Conservation (phyloP, 148 eudicot genomes). For the Rhododendron molle region DNA sequence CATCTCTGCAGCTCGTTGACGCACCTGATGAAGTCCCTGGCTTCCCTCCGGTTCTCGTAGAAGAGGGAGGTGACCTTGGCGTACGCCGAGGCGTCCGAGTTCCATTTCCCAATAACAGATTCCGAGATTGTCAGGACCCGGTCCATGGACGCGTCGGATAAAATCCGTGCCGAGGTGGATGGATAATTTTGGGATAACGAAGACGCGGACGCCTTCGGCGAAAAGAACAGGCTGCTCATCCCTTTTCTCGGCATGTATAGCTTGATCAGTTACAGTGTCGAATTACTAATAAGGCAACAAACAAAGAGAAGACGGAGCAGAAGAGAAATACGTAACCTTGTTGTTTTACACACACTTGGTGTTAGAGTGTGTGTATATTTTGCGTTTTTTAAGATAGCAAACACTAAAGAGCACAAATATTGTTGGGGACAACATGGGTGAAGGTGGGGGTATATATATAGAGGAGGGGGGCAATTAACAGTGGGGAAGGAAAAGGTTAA, state of each 20-base stretch:
- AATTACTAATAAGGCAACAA: not conserved
- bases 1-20: conserved; percentile 39
- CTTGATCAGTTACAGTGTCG: too few species aligned
- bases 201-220: not conserved
- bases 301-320: not conserved
- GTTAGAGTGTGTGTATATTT: not conserved
- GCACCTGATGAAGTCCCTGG: conserved; percentile 32
- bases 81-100: conserved; percentile 24
- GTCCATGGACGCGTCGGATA: conserved; percentile 30
- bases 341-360: not conserved
- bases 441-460: not conserved
- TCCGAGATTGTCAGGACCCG: conserved; percentile 29
- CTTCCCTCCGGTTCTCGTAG: conserved; percentile 38
- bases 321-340: not conserved
- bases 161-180: conserved; percentile 19
- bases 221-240: conserved; percentile 3
- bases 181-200: not conserved
- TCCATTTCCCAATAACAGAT: conserved; percentile 37
- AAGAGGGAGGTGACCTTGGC: conserved; percentile 48
- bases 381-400: not conserved
- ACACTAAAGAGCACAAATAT: too few species aligned
- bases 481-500: not conserved
- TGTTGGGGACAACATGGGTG: not conserved
- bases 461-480: too few species aligned
- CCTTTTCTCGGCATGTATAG: conserved; percentile 20